Evolutionary conservation across 2,329 filamentous ascomycete species (phyloP).

Genomic region (Phoma sp.): DNA sequence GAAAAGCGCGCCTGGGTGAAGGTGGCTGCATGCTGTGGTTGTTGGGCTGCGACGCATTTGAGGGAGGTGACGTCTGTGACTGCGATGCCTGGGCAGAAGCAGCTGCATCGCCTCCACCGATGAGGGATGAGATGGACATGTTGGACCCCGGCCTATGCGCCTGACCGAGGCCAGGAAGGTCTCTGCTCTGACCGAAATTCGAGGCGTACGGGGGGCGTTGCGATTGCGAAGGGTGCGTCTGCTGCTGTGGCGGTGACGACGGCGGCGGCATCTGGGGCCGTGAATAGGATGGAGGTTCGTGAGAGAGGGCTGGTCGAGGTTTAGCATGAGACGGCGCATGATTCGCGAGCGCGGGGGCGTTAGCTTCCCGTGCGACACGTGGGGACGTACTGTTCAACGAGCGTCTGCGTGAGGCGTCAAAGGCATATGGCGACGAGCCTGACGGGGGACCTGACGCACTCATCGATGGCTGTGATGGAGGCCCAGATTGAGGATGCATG

Average conservation of each 20-base stretch:
- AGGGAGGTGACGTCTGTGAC: constrained; percentile 57
- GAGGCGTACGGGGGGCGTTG: constrained; percentile 53
- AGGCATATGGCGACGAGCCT: constrained; percentile 50
- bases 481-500: constrained; percentile 38
- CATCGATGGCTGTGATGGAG: constrained; percentile 47
- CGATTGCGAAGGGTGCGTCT: constrained; percentile 47
- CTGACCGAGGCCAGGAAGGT: constrained; percentile 61
- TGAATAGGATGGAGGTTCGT: constrained; percentile 52
- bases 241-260: constrained; percentile 55
- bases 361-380: constrained; percentile 47
- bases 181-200: constrained; percentile 59
- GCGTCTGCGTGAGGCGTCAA: constrained; percentile 52
- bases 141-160: constrained; percentile 66
- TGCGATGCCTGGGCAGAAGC: constrained; percentile 50
- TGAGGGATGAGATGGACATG: constrained; percentile 78
- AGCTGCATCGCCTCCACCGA: constrained; percentile 63
- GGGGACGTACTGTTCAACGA: constrained; percentile 52
- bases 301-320: constrained; percentile 41
- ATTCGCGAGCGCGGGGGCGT: constrained; percentile 22
- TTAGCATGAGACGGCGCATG: constrained; percentile 35
- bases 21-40: constrained; percentile 57
- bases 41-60: constrained; percentile 47
- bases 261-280: constrained; percentile 59
- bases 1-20: constrained; percentile 50
- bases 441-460: constrained; percentile 39